Evolutionary conservation across 1,284 basidiomycete genomes (phyloP).

Genomic region (Cryptococcus deneoformans): DNA sequence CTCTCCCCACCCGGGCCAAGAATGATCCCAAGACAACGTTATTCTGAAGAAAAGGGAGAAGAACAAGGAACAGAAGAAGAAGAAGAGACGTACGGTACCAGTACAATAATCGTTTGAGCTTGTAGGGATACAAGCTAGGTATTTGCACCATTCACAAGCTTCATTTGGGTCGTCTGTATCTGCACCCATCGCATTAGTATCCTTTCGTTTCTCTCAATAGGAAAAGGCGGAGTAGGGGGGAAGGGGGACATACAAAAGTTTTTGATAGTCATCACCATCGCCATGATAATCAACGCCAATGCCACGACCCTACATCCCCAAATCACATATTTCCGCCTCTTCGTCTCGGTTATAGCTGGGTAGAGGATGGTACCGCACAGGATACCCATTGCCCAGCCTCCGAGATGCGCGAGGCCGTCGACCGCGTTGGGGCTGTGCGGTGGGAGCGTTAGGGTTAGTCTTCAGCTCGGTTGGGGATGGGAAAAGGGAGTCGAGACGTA

Average conservation of each 20-base stretch:
- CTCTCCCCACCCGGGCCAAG: background rate
- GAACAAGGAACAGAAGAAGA: background rate
- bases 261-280: slow-evolving; percentile 75
- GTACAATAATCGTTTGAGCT: slow-evolving; percentile 71
- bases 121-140: slow-evolving; percentile 81
- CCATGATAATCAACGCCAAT: slow-evolving; percentile 67
- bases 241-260: slow-evolving; percentile 65
- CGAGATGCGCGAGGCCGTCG: slow-evolving; percentile 52
- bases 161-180: slow-evolving; percentile 41
- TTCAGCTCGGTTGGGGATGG: too few relatives aligned
- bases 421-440: slow-evolving; percentile 38
- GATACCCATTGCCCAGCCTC: slow-evolving; percentile 64
- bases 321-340: slow-evolving; percentile 67
- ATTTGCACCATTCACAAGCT: slow-evolving; percentile 88
- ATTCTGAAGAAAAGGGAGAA: background rate
- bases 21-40: background rate
- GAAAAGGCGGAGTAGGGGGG: background rate
- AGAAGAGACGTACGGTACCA: slow-evolving; percentile 52
- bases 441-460: too few relatives aligned
- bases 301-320: slow-evolving; percentile 72
- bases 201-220: background rate
- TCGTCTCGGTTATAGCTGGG: slow-evolving; percentile 79
- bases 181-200: slow-evolving; percentile 3
- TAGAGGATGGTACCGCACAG: slow-evolving; percentile 74
- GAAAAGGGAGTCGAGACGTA: slow-evolving; percentile 13